These are phyloP conservation scores for Globisporangium solare DNA, from an alignment of 352 stramenopile genomes.

Conservation along the genomic window DNA sequence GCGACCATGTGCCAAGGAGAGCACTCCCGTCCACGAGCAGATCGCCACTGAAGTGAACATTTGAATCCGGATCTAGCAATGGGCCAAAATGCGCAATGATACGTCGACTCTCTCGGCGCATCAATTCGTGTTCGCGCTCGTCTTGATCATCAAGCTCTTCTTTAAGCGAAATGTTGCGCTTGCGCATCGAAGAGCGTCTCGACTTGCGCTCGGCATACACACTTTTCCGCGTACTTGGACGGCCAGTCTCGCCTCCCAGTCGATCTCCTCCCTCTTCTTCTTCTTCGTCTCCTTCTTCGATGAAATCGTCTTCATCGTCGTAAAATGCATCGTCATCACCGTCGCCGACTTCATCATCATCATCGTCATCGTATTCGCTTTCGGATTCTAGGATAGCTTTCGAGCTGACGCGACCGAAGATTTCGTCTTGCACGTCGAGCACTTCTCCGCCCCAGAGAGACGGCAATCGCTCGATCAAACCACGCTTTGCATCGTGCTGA, in stretches of 20 bases:
- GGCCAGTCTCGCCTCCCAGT: constrained; percentile 21
- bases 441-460: constrained; percentile 64
- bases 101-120: constrained; percentile 57
- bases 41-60: constrained; percentile 51
- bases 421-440: constrained; percentile 58
- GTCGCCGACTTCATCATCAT: constrained; percentile 33
- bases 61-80: constrained; percentile 63
- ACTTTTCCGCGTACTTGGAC: constrained; percentile 5
- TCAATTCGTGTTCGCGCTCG: constrained; percentile 54
- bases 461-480: constrained; percentile 67
- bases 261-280: constrained; percentile 23
- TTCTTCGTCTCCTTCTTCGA: constrained; percentile 32
- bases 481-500: constrained; percentile 71
- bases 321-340: constrained; percentile 25
- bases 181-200: constrained; percentile 8
- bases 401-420: constrained; percentile 37
- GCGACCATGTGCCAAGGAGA: constrained; percentile 66
- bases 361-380: constrained; percentile 44
- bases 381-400: constrained; percentile 35
- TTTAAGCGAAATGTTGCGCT: constrained; percentile 28
- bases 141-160: constrained; percentile 65
- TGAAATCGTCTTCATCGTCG: constrained; percentile 26
- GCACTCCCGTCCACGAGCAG: constrained; percentile 49
- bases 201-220: constrained; percentile 13
- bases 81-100: constrained; percentile 61